Conservation (phyloP, 257 asterid genomes). For the Solanum clarkiae region DNA sequence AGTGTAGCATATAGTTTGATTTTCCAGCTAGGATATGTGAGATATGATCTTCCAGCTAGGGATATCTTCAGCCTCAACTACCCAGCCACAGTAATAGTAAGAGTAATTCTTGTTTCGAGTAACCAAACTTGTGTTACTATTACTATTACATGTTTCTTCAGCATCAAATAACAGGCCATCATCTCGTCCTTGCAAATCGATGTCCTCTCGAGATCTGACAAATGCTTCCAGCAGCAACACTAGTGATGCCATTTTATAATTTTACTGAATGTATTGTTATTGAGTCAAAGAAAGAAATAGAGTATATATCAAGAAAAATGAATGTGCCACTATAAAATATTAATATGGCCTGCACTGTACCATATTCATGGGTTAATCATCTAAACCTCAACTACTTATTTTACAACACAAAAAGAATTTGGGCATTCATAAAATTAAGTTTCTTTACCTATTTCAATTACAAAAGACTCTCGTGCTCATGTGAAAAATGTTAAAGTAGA, state of each 20-base stretch:
- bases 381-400: background rate
- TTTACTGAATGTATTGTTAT: background rate
- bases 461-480: background rate
- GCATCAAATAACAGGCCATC: background rate
- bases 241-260: slow-evolving; percentile 8
- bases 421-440: background rate
- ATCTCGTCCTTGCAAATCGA: background rate
- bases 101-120: background rate
- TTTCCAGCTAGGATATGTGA: no score
- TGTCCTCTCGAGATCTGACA: background rate
- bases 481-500: no score
- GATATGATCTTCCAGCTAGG: background rate
- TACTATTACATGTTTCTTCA: background rate
- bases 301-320: background rate
- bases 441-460: background rate
- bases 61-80: background rate
- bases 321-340: background rate
- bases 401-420: background rate
- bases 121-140: background rate
- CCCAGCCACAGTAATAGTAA: background rate
- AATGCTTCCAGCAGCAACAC: slow-evolving; percentile 8
- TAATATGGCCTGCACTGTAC: background rate
- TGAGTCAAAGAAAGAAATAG: background rate
- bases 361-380: background rate
- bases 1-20: background rate